A percentile compares a stretch with the other conserved stretches of the same genome.
Evolutionary conservation across 306 rosid genomes (phyloP).

Genomic region (Pueraria montana): DNA sequence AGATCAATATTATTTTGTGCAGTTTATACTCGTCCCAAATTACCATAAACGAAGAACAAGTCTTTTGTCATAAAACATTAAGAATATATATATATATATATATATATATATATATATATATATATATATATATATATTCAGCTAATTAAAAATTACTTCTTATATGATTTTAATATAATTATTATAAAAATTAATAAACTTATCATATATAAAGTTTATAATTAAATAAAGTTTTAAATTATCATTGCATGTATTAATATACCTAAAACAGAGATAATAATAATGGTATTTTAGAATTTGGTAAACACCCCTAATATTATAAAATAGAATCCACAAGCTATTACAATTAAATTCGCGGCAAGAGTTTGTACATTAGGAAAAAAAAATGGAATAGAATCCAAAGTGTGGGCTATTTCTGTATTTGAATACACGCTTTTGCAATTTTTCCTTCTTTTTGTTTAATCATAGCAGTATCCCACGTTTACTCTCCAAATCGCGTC

Average conservation of each 20-base stretch:
- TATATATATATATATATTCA: too few species aligned
- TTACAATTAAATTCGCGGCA: not conserved
- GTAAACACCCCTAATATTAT: not conserved
- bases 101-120: too few species aligned
- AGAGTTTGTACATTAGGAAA: not conserved
- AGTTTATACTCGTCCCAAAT: not conserved
- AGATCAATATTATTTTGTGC: not conserved
- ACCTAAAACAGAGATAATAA: not conserved
- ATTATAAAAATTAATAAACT: not conserved
- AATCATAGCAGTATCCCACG: not conserved
- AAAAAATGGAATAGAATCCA: not conserved
- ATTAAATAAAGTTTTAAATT: not conserved
- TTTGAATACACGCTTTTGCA: not conserved
- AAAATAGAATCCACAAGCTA: not conserved
- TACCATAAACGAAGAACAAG: too few species aligned
- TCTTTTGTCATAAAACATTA: not conserved
- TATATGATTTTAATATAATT: not conserved
- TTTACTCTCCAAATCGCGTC: not conserved
- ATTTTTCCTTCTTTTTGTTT: not conserved
- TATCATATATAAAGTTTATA: too few species aligned
- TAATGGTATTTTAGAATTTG: not conserved
- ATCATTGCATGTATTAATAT: not conserved
- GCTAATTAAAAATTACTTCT: too few species aligned
- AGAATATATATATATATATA: not conserved
- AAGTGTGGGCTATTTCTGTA: too few species aligned